A percentile compares a stretch with the other conserved stretches of the same genome.
Conservation (phyloP, 1,139 yeast genomes). For the Taphrina deformans region DNA sequence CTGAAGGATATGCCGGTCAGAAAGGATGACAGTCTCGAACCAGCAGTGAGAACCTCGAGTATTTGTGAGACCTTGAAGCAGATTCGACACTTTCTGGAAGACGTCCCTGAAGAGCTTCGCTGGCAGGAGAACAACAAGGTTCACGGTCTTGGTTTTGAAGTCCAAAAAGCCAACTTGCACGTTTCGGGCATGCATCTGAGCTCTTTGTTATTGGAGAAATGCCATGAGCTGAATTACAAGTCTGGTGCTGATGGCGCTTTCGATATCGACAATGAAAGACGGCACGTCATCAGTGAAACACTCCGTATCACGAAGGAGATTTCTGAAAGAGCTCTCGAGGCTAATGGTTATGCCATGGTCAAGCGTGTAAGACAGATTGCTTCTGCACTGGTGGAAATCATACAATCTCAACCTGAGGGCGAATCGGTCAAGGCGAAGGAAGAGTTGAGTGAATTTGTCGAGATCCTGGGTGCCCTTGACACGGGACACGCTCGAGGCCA, state of each 20-base stretch:
- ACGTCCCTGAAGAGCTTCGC: not conserved
- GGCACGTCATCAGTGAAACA: slow-evolving; percentile 11
- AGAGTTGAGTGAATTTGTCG: slow-evolving; percentile 13
- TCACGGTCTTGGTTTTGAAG: slow-evolving; percentile 20
- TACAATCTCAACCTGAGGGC: slow-evolving; percentile 1
- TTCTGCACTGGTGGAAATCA: slow-evolving; percentile 10
- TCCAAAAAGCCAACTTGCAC: slow-evolving; percentile 5
- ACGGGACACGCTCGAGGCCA: not conserved
- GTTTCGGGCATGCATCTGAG: slow-evolving; percentile 11
- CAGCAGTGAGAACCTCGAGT: not conserved
- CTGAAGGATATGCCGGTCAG: not conserved
- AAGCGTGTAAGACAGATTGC: slow-evolving; percentile 5
- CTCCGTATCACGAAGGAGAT: slow-evolving; percentile 6
- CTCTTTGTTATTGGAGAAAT: slow-evolving; percentile 6
- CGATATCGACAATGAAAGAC: slow-evolving; percentile 6
- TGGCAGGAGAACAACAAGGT: slow-evolving; percentile 14
- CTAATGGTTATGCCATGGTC: slow-evolving; percentile 10
- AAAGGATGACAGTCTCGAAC: not conserved
- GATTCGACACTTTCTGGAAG: not conserved
- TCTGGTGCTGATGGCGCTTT: not conserved
- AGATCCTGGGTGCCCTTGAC: slow-evolving; percentile 3
- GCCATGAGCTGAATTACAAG: not conserved
- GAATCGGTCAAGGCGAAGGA: not conserved
- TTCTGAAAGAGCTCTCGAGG: slow-evolving; percentile 8
- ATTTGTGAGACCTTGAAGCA: slow-evolving; percentile 5